Conservation (phyloP, 345 rosid genomes). For the Diplotaxis tenuifolia region DNA sequence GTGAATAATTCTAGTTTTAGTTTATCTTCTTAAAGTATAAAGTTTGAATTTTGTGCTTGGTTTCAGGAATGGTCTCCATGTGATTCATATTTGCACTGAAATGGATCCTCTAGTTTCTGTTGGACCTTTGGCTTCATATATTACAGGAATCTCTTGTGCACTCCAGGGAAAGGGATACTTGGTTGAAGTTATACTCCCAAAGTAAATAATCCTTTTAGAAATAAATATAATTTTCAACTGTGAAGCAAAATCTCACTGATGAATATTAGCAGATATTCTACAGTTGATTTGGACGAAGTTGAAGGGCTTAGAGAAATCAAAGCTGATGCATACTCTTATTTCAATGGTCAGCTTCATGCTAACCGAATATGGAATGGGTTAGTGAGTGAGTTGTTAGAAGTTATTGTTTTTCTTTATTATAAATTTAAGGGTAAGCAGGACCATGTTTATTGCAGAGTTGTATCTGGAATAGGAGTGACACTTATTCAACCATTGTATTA, state of each 20-base stretch:
- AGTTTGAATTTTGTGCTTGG: neutral
- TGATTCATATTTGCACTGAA: slow-evolving; percentile 83
- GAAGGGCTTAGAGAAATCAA: slow-evolving; percentile 61
- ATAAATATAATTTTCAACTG: neutral
- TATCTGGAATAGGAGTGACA: slow-evolving; percentile 74
- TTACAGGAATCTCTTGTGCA: slow-evolving; percentile 57
- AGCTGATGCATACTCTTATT: slow-evolving; percentile 68
- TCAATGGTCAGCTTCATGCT: slow-evolving; percentile 72
- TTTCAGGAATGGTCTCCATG: slow-evolving; percentile 65
- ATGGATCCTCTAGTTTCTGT: slow-evolving; percentile 69
- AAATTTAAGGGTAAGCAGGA: too few species aligned
- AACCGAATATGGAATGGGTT: slow-evolving; percentile 91
- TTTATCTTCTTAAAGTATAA: neutral
- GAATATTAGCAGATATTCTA: slow-evolving; percentile 52
- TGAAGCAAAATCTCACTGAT: neutral
- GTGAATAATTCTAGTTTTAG: neutral
- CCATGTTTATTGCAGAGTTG: slow-evolving; percentile 49
- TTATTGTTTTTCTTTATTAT: neutral
- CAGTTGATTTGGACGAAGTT: slow-evolving; percentile 55
- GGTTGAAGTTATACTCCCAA: slow-evolving; percentile 87
- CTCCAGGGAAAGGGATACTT: slow-evolving; percentile 66
- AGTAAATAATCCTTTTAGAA: slow-evolving; percentile 38
- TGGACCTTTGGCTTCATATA: slow-evolving; percentile 72
- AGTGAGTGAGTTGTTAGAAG: slow-evolving; percentile 37
- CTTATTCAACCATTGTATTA: slow-evolving; percentile 66